These are phyloP conservation scores for Wickerhamomyces ciferrii DNA, from an alignment of 805 yeast genomes.

Conservation along the genomic window DNA sequence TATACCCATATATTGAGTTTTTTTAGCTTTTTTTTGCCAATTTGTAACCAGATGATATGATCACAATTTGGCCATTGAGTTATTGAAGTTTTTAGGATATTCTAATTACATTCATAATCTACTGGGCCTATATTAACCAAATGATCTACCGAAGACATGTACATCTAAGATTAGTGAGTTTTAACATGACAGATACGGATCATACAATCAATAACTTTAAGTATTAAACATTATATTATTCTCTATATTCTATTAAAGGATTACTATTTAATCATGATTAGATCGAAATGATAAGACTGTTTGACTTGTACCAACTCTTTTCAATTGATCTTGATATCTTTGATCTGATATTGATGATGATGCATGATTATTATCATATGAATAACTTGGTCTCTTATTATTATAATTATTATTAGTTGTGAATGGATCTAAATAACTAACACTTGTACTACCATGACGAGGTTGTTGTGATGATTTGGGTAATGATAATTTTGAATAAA, in stretches of 20 bases:
- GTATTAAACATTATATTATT: constrained; percentile 9
- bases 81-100: neutral
- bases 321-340: neutral
- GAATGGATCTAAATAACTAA: neutral
- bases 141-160: constrained; percentile 13
- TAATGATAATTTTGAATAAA: neutral
- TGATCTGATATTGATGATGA: neutral
- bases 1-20: neutral
- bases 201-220: too few species aligned
- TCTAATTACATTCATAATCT: neutral
- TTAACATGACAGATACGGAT: constrained; percentile 21
- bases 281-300: neutral
- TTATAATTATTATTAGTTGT: neutral
- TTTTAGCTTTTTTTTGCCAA: neutral
- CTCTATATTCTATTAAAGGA: too few species aligned
- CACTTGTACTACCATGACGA: neutral
- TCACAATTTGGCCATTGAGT: neutral
- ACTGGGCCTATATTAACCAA: neutral
- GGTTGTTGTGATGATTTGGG: neutral
- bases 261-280: constrained; percentile 4
- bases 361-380: neutral
- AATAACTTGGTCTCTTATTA: neutral
- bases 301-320: neutral
- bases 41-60: too few species aligned
- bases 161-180: constrained; percentile 3